Evolutionary conservation across 2,329 filamentous ascomycete genomes (phyloP).

Genomic region (Trichoderma polysporum): DNA sequence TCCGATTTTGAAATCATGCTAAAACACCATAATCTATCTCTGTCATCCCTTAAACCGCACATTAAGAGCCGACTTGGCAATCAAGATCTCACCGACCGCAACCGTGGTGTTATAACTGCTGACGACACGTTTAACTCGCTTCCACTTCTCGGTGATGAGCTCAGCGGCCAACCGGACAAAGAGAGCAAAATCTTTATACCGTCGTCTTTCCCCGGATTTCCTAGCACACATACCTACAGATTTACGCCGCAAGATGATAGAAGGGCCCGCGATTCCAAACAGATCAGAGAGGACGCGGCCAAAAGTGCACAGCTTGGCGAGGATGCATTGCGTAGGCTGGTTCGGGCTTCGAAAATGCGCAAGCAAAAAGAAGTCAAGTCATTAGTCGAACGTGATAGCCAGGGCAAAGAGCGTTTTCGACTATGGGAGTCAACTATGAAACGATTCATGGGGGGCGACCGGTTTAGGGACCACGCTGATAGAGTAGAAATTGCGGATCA

Average conservation of each 20-base stretch:
- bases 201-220: slow-evolving; percentile 58
- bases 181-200: slow-evolving; percentile 57
- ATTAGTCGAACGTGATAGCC: slow-evolving; percentile 51
- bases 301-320: slow-evolving; percentile 62
- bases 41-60: slow-evolving; percentile 55
- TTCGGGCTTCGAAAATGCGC: slow-evolving; percentile 62
- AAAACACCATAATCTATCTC: slow-evolving; percentile 50
- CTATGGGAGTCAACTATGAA: slow-evolving; percentile 64
- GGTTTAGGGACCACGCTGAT: slow-evolving; percentile 35
- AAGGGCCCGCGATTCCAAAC: slow-evolving; percentile 51
- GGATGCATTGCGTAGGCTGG: slow-evolving; percentile 58
- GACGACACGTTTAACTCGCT: slow-evolving; percentile 43
- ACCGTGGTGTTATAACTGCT: slow-evolving; percentile 39
- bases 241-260: slow-evolving; percentile 55
- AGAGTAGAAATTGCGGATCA: slow-evolving; percentile 58
- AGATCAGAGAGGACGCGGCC: slow-evolving; percentile 59
- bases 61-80: slow-evolving; percentile 52
- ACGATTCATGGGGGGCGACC: slow-evolving; percentile 46
- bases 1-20: slow-evolving; percentile 58
- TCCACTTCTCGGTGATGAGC: slow-evolving; percentile 51
- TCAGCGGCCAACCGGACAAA: slow-evolving; percentile 60
- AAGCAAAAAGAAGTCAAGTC: slow-evolving; percentile 64
- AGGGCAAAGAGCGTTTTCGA: slow-evolving; percentile 55
- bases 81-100: slow-evolving; percentile 40
- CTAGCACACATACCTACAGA: slow-evolving; percentile 63